Evolutionary conservation across 2,329 filamentous ascomycete genomes (phyloP), one percentile per base, ranked within the genome.

Genomic region (Penicillium janthinellum): DNA sequence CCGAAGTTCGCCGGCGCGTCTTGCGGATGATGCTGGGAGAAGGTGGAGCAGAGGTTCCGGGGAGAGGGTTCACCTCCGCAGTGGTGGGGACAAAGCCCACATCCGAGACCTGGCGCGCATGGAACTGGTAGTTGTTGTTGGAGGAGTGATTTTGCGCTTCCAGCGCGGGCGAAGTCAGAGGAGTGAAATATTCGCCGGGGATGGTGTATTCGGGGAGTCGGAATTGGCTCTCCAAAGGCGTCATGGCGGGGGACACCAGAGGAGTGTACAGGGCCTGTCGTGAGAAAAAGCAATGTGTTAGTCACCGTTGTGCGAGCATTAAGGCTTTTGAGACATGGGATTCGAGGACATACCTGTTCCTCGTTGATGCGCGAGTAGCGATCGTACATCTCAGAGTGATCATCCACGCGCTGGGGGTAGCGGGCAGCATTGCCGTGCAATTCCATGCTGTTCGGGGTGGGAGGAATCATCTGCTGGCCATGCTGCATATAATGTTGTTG

Each of bases 231-330:
- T 82, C 79, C 59, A 82, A 68, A 3, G 80, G 80, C 7, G 80
- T 82, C 74, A 82, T 81, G 25, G 80, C 80, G 11, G 80, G 80
- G 51, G 80, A 82, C 31, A 82, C 75, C 41, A 82, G 73, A 20
- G 80, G 80, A 8, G 80, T 82, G 66, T 81, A 82, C 12, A 79
- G 73, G 52, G 78, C 75, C 79, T 82, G 34, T 12, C n/a, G 28
- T 8, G 39, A n/a, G 41, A 34, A 42, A n/a, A 12, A 0, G 37
- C n/a, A 14, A 47, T 4, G 3, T 14, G 7, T 20, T 4, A 22
- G 7, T 47, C 44, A 14, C n/a, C 3, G 12, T 28, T 28, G 28
- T 31, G 28, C 7, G 28, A 5, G 28, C 20, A 31, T 31, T 31
- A 1, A 31, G 28, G 7, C 2, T 20, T 20, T 5, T 6, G 10